Conservation (phyloP, 805 yeast genomes). For the Sugiyamaella smithiae region DNA sequence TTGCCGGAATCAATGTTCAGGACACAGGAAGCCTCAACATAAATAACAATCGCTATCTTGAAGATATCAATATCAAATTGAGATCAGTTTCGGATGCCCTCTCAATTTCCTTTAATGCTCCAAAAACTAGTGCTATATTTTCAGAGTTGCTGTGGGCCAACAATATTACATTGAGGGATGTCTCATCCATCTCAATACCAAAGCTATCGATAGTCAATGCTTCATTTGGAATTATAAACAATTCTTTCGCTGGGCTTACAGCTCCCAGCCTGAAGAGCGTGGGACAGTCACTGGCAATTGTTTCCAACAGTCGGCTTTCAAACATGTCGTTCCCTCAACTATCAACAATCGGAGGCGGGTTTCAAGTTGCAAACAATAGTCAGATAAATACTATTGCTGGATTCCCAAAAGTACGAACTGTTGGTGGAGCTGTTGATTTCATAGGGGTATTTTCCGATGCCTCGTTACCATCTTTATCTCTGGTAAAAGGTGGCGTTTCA, state of each 20-base stretch:
- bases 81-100: slow-evolving; percentile 70
- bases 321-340: slow-evolving; percentile 66
- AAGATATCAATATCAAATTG: slow-evolving; percentile 62
- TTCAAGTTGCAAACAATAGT: slow-evolving; percentile 82
- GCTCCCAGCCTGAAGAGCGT: slow-evolving; percentile 52
- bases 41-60: slow-evolving; percentile 84
- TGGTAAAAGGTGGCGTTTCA: slow-evolving; percentile 90
- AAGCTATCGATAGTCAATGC: slow-evolving; percentile 71
- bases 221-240: slow-evolving; percentile 76
- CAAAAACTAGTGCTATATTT: slow-evolving; percentile 55
- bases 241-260: slow-evolving; percentile 46
- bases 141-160: slow-evolving; percentile 74
- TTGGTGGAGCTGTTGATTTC: slow-evolving; percentile 86
- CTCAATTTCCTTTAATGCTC: slow-evolving; percentile 83
- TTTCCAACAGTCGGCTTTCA: slow-evolving; percentile 69
- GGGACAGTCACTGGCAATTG: slow-evolving; percentile 79
- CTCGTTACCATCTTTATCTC: slow-evolving; percentile 64
- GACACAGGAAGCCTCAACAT: slow-evolving; percentile 49
- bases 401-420: slow-evolving; percentile 66
- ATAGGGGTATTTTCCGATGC: slow-evolving; percentile 80
- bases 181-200: slow-evolving; percentile 66
- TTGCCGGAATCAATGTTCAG: slow-evolving; percentile 39
- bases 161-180: slow-evolving; percentile 81
- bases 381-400: slow-evolving; percentile 62
- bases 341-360: slow-evolving; percentile 86